Base-by-base conservation (phyloP, 176 grass and related monocot genomes). In the Alopecurus myosuroides region DNA sequence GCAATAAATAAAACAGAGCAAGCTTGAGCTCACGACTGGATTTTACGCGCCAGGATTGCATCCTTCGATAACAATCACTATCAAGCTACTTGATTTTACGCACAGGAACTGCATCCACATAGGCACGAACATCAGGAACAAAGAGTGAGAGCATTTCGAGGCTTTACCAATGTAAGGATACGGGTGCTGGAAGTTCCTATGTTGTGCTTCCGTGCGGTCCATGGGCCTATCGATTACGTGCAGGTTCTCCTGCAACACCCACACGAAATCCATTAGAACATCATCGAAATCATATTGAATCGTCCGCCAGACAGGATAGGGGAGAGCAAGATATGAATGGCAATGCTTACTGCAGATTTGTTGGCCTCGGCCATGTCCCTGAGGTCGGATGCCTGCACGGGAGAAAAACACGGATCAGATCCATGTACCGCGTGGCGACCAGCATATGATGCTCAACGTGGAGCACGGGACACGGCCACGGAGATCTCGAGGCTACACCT, bases 111-210 rank as follows among this genome's bases (percentile, higher is more conserved):
- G 6, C 41, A 8, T 80, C 62, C 45, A n/a, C 28, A 79, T 85
- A 57, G n/a, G n/a, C 20, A 78, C 6, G 15, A 31, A 4, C 44
- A 33, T 37, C 64, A 78, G 13, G 42, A 34, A 14, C 52, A 49
- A 11, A 89, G 71, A 22, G 49, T 28, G 6, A 49, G 2, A 33
- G 3, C 77, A 85, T 40, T 44, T 33, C 85, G 31, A 25, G 77
- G 68, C 60, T 93, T 87, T n/a, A 98, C 96, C 96, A 84, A 98
- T 95, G 83, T 98, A 98, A 76, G 96, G 96, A 88, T 98, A 93
- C 74, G 96, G 96, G 74, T 98, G 96, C 89, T 81, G 93, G 49
- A 90, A 98, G 33, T 95, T 98, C 62, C 81, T 80, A 78, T 82
- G 83, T 33, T 63, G 84, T 55, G 87, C 81, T 86, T 98, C 96